Percentiles rank a stretch among this genome's conserved stretches.
Evolutionary conservation across 495 filamentous ascomycete species (phyloP).

Genomic region (Neurospora sp.): DNA sequence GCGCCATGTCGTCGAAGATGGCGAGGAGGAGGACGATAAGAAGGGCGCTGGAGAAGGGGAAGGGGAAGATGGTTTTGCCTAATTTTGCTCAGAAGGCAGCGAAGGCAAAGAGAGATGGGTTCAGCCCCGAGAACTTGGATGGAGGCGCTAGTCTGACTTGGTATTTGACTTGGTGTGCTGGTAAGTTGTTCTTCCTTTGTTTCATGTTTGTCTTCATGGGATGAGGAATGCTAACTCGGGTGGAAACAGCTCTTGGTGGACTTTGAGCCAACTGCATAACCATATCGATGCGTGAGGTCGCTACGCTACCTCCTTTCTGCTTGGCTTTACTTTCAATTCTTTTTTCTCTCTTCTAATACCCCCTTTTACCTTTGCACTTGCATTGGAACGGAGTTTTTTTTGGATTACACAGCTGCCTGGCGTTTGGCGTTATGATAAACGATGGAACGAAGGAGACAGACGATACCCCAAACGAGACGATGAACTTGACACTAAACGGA

Average conservation of each 20-base stretch:
- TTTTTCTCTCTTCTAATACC: too few relatives aligned
- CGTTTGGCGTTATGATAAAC: too few relatives aligned
- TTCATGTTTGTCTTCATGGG: neutral
- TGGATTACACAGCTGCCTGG: too few relatives aligned
- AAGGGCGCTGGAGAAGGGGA: neutral
- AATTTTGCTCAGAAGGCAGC: conserved; percentile 35
- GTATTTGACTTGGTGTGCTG: conserved; percentile 76
- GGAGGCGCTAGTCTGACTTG: conserved; percentile 79
- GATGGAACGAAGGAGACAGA: too few relatives aligned
- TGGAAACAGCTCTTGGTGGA: neutral
- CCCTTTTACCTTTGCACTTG: too few relatives aligned
- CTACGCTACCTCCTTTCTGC: neutral
- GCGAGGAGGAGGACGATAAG: neutral
- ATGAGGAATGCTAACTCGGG: neutral
- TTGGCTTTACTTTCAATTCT: too few relatives aligned
- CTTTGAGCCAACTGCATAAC: neutral
- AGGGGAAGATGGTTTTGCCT: conserved; percentile 7
- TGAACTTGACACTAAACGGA: too few relatives aligned
- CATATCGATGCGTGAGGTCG: neutral
- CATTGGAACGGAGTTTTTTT: too few relatives aligned
- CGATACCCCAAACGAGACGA: too few relatives aligned
- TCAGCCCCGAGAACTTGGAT: conserved; percentile 31
- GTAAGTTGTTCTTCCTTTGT: conserved; percentile 19
- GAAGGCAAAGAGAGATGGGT: neutral
- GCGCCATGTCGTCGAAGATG: neutral